Percentiles rank a stretch among this genome's conserved stretches.
phyloP scores from a whole-genome alignment of 805 yeast genomes.

The Priceomyces castillae region DNA sequence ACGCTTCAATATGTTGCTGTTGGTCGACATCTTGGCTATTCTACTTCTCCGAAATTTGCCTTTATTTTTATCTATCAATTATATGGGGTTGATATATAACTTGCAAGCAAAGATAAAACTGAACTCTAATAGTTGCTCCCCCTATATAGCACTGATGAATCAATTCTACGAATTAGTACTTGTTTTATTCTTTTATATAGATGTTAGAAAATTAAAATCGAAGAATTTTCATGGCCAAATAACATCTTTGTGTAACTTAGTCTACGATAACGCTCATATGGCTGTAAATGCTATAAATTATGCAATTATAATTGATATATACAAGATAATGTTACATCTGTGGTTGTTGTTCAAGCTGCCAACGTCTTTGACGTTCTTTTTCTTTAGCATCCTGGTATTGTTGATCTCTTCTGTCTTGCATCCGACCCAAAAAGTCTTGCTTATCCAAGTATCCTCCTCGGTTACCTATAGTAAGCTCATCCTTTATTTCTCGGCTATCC shows the following conservation, averaged over 20 bases:
- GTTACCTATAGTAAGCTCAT: slow-evolving; percentile 75
- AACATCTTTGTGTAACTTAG: neutral
- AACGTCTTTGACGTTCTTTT: slow-evolving; percentile 24
- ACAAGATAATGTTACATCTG: neutral
- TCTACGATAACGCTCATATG: neutral
- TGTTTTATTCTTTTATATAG: neutral
- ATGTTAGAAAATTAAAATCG: neutral
- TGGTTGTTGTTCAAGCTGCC: slow-evolving; percentile 9
- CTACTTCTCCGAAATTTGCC: neutral
- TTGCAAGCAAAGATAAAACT: neutral
- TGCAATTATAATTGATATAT: neutral
- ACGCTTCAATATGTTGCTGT: slow-evolving; percentile 50
- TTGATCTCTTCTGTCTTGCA: slow-evolving; percentile 57
- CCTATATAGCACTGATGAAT: neutral
- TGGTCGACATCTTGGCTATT: slow-evolving; percentile 8
- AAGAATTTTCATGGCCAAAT: neutral
- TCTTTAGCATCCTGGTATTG: slow-evolving; percentile 45
- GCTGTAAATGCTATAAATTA: neutral
- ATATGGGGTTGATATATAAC: neutral
- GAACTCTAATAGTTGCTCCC: neutral
- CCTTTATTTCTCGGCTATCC: slow-evolving; percentile 78
- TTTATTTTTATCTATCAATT: neutral
- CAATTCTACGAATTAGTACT: neutral
- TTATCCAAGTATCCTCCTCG: slow-evolving; percentile 89
- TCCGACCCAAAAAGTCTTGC: slow-evolving; percentile 82